Base-by-base conservation (phyloP, 2,329 filamentous ascomycete genomes). In the Dothideomycetes sp. region DNA sequence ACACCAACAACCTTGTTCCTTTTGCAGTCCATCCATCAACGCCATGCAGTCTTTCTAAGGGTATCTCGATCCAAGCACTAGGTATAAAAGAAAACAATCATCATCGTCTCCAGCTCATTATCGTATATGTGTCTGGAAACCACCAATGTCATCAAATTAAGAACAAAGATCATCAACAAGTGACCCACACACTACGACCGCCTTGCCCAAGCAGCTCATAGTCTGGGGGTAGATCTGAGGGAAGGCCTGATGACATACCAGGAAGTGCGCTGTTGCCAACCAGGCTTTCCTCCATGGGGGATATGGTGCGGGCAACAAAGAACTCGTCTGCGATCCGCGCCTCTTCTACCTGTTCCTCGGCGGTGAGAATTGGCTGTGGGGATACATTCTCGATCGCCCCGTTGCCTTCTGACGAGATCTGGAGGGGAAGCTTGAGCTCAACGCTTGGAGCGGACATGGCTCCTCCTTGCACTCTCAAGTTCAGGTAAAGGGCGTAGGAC, bases 401-500 rank as follows among this genome's bases (percentile, higher is more conserved):
- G 29, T 42, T 43, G 17, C 44, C 45, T 8, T 34, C 38, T n/a
- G 40, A 34, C 15, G 60, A 61, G 43, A 70, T 55, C 46, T 70
- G 67, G 2, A 70, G 44, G 0, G 67, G 67, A 1, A 69, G 49
- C 39, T 65, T 67, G 31, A 70, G 51, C 5, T 54, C 53, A 22
- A 69, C 40, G 36, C 32, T 37, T 17, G 45, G 39, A 16, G 36
- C 36, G 12, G 24, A 30, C 18, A 54, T 49, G 40, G 56, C 58
- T 38, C 63, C 56, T 34, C 65, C 57, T 15, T 63, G 63, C 0
- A 69, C 65, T 0, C 69, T 67, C 16, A 84, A 57, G 11, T 65
- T 63, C 41, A 84, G 58, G 38, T 76, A 71, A 11, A 85, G 66
- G 3, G 64, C 57, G 55, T 85, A 84, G 14, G 68, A 61, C 38